Evolutionary conservation across 1,139 yeast genomes (phyloP), one percentile per base, ranked within the genome.

Genomic region (Taphrina betulina): DNA sequence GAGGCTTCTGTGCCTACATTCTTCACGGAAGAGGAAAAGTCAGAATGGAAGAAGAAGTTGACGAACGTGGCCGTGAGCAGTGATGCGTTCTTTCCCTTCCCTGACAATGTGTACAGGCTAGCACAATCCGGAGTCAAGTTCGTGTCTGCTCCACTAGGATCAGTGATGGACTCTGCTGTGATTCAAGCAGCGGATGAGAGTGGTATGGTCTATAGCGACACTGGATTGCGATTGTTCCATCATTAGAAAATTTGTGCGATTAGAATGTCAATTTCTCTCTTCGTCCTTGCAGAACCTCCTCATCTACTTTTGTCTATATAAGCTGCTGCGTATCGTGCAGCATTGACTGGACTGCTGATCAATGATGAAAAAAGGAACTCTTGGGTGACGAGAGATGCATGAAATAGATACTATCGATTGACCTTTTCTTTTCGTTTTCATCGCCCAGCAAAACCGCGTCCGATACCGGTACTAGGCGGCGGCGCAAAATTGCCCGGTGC

Each of bases 61-160:
- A 79, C 75, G 60, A 82, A 86, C 65, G 98, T 94, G 60, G 90
- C 97, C 7, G 78, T 89, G 66, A 85, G 96, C 16, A 88, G 96
- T 2, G 98, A 92, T 71, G 98, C 98, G 37, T 92, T 92, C 81
- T 92, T 92, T 95, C 98, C 98, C 74, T 92, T 92, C 92, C 95
- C 97, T 63, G 98, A 92, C 74, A 92, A 94, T 69, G 96, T 94
- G 65, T 89, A 90, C 81, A 82, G 98, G 72, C 97, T 97, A 61
- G 96, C 83, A 57, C 83, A 87, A 76, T 85, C 95, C 23, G 98
- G 98, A 71, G 98, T 89, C 66, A 88, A 86, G 74, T 92, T 76
- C 75, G 79, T 92, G 68, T 95, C 96, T 66, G 98, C 98, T 54
- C 96, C 98, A 61, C 81, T 95, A 55, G 98, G 98, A 54, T 88